These are phyloP conservation scores for Stentor roeselii DNA, from an alignment of 73 alveolate species.

Conservation along the genomic window DNA sequence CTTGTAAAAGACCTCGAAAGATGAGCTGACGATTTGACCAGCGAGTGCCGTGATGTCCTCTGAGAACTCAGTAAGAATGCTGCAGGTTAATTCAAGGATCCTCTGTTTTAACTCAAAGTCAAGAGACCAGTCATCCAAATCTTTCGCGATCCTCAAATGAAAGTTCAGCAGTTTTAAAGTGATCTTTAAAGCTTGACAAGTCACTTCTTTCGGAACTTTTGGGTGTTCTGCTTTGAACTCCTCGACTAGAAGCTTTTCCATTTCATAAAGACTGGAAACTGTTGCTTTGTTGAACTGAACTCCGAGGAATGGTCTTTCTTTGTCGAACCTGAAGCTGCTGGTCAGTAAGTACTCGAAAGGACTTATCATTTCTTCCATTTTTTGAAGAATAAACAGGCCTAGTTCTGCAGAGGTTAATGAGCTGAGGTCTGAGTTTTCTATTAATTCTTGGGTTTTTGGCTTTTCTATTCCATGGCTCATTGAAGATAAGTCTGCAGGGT, in stretches of 20 bases:
- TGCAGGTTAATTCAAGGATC: neutral
- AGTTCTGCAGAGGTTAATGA: neutral
- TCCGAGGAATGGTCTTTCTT: neutral
- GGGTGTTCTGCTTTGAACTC: no score
- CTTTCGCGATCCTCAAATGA: neutral
- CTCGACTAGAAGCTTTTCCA: neutral
- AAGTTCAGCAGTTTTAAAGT: neutral
- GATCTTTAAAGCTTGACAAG: neutral
- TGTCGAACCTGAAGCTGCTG: neutral
- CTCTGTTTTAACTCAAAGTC: neutral
- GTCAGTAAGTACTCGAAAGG: neutral
- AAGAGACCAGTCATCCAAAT: neutral
- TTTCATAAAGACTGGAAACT: neutral
- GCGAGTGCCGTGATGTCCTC: neutral
- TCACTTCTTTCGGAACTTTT: no score
- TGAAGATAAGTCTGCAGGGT: neutral
- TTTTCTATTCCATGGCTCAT: no score
- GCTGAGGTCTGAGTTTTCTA: neutral
- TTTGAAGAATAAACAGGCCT: neutral
- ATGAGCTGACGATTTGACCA: neutral
- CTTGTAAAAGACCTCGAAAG: slow-evolving; percentile 7
- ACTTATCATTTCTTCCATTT: neutral
- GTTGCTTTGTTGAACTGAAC: neutral
- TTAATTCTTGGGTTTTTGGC: neutral
- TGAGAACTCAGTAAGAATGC: neutral